phyloP scores from a whole-genome alignment of 2,329 filamentous ascomycete species.

The Diaporthe eres region DNA sequence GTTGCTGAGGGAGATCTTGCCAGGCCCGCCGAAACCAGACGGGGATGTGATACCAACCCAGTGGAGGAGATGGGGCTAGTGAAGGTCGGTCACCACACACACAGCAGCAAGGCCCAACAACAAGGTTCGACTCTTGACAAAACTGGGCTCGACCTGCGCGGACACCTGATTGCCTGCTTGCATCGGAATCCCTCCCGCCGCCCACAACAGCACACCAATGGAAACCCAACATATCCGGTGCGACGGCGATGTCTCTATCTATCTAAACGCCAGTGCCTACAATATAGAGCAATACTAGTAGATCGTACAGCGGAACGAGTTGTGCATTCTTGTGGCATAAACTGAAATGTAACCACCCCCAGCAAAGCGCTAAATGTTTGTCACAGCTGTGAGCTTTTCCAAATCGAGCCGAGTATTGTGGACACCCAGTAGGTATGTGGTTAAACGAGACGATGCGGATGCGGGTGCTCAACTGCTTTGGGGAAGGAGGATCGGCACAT shows the following conservation, averaged over 20 bases:
- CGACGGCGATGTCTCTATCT: background rate
- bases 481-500: background rate
- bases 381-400: background rate
- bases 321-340: background rate
- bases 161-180: background rate
- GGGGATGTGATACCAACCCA: conserved; percentile 31
- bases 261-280: background rate
- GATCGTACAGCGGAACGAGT: background rate
- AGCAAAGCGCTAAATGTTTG: background rate
- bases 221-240: background rate
- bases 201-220: background rate
- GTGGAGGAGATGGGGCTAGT: conserved; percentile 39
- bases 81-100: background rate
- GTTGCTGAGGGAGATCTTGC: conserved; percentile 53
- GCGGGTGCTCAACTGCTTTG: background rate
- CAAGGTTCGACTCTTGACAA: background rate
- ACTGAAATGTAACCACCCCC: background rate
- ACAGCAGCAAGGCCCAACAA: background rate
- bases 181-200: background rate
- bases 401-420: background rate
- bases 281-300: background rate
- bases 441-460: background rate
- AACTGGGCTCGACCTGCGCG: background rate
- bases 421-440: background rate
- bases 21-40: conserved; percentile 37